These are phyloP conservation scores for Platanus orientalis DNA, from an alignment of 164 flowering plant species.

Conservation along the genomic window DNA sequence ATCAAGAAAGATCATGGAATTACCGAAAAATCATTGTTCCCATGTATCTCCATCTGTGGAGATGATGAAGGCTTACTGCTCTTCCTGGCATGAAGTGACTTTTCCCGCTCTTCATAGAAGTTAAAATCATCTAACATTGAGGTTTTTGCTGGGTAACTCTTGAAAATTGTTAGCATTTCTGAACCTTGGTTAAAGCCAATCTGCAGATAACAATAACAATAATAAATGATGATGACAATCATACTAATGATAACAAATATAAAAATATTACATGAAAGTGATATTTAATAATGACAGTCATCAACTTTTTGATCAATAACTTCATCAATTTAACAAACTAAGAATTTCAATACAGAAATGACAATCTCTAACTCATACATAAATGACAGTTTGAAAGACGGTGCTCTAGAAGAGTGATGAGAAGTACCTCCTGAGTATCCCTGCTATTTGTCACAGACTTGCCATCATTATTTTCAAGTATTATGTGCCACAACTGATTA, in stretches of 20 bases:
- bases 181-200: constrained; percentile 50
- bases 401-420: neutral
- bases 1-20: constrained; percentile 6
- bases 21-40: constrained; percentile 22
- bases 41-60: constrained; percentile 14
- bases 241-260: neutral
- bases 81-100: constrained; percentile 32
- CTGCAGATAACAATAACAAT: constrained; percentile 33
- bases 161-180: constrained; percentile 67
- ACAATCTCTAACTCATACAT: too few species aligned
- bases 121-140: constrained; percentile 64
- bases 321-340: too few species aligned
- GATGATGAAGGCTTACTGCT: constrained; percentile 24
- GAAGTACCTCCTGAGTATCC: constrained; percentile 85
- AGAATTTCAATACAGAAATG: too few species aligned
- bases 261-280: too few species aligned
- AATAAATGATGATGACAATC: neutral
- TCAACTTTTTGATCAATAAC: neutral
- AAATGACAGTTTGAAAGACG: neutral
- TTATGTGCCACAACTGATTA: constrained; percentile 49
- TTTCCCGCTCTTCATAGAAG: constrained; percentile 68
- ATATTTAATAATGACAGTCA: neutral
- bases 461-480: constrained; percentile 69
- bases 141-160: constrained; percentile 40
- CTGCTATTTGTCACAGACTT: constrained; percentile 59